phyloP scores from a whole-genome alignment of 192 early-diverging fungal species.

The Linnemannia elongata region DNA sequence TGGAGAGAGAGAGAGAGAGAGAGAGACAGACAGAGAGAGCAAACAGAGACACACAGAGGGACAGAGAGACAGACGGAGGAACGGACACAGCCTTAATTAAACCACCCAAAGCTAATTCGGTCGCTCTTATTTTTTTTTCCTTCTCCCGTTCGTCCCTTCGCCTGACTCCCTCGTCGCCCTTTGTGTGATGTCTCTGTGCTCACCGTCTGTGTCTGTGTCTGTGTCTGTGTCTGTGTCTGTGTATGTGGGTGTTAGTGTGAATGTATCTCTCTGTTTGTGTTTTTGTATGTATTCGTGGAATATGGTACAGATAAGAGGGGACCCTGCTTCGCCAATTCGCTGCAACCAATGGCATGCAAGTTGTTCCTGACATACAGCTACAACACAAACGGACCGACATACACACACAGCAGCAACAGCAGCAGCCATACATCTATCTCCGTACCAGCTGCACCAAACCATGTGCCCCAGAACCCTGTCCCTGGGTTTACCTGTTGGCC shows the following conservation, averaged over 20 bases:
- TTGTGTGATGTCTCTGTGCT: too few relatives aligned
- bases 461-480: background rate
- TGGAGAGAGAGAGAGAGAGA: background rate
- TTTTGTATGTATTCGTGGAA: too few relatives aligned
- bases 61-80: background rate
- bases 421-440: background rate
- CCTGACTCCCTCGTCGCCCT: background rate
- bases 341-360: too few relatives aligned
- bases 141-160: background rate
- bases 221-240: too few relatives aligned
- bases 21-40: conserved; percentile 12
- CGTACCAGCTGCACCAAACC: background rate
- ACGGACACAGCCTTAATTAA: background rate
- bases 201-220: too few relatives aligned
- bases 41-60: background rate
- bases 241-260: too few relatives aligned
- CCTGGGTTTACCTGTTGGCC: background rate
- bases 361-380: background rate
- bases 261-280: too few relatives aligned
- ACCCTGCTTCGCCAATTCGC: too few relatives aligned
- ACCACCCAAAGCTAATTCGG: background rate
- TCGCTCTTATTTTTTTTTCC: background rate
- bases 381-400: background rate
- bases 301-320: too few relatives aligned
- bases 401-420: background rate